phyloP scores from a whole-genome alignment of 257 asterid species.

The Linderniella brevidens region DNA sequence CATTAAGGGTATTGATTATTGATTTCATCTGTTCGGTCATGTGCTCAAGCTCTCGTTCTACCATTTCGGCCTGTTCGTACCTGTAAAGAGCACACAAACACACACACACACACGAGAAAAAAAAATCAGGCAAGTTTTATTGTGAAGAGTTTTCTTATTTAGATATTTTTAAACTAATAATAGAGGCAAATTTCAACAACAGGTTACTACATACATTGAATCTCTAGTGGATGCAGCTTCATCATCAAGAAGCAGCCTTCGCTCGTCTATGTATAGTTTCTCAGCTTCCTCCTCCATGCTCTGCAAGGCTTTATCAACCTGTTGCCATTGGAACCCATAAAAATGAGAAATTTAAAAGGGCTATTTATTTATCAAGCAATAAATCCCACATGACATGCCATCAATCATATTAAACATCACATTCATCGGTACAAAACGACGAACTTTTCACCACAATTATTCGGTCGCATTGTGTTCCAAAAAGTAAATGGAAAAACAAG shows the following conservation, averaged over 20 bases:
- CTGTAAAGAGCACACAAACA: slow-evolving; percentile 19
- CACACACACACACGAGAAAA: not conserved
- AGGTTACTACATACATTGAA: too few relatives aligned
- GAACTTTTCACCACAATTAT: too few relatives aligned
- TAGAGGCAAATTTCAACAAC: too few relatives aligned
- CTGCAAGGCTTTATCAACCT: slow-evolving; percentile 88
- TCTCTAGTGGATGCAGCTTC: slow-evolving; percentile 92
- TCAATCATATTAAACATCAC: too few relatives aligned
- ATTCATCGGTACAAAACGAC: too few relatives aligned
- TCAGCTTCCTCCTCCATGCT: slow-evolving; percentile 94
- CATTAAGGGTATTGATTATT: slow-evolving; percentile 58
- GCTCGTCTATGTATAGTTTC: slow-evolving; percentile 72
- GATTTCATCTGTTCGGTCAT: slow-evolving; percentile 81
- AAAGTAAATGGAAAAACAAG: too few relatives aligned
- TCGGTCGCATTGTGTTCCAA: too few relatives aligned
- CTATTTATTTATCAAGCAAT: not conserved
- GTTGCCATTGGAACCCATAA: slow-evolving; percentile 4
- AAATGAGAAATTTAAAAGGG: not conserved
- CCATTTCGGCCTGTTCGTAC: slow-evolving; percentile 80
- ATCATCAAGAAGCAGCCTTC: slow-evolving; percentile 70
- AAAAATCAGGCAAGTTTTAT: too few relatives aligned
- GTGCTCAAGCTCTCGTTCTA: slow-evolving; percentile 75
- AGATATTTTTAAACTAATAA: too few relatives aligned
- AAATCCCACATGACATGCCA: not conserved
- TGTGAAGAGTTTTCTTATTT: too few relatives aligned